Base-by-base conservation (phyloP, 1,284 basidiomycete species). In the Inonotus hispidus region DNA sequence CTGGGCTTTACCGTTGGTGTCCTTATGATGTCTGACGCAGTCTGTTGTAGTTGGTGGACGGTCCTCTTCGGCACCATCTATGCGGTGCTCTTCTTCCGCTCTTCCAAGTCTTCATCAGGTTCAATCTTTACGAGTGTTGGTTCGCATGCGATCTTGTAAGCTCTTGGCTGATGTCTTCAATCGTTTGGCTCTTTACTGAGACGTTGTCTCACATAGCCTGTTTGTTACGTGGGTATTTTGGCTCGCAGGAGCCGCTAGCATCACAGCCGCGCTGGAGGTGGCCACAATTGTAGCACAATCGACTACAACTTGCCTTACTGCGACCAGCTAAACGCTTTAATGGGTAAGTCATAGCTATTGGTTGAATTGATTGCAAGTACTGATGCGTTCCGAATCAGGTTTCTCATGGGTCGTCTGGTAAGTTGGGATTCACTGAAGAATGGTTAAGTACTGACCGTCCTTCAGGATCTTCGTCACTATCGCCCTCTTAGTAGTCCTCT, bases 191-290 rank as follows among this genome's bases (percentile, higher is more conserved):
- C 21, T 21, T 23, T 35, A 10, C 25, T 16, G 25, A 39, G 29
- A 41, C 35, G 37, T 63, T 11, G 41, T 25, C n/a, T 60, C 7
- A 14, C 21, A 27, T 63, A 90, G 84, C 71, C 68, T 88, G 63
- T 68, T 79, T 59, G 50, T 91, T 23, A 87, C 88, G 0, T 92
- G 88, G 85, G 75, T 86, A 13, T 76, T 88, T 59, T 89, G 87
- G 87, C 79, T 82, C 3, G 82, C 86, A 1, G 83, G 79, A 2
- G 85, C 87, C 2, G 84, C 85, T 2, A 80, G 84, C 19, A 80
- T 91, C 56, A 90, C 88, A 0, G 72, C 80, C 23, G 74, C 79
- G 39, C 75, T 89, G 83, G 84, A 14, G 88, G 88, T 23, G 82
- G 87, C 11, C 69, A 87, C 55, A 83, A 87, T 67, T 91, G 88